Base-by-base conservation (phyloP, 139 green algal genomes). In the Chlorella sp. region DNA sequence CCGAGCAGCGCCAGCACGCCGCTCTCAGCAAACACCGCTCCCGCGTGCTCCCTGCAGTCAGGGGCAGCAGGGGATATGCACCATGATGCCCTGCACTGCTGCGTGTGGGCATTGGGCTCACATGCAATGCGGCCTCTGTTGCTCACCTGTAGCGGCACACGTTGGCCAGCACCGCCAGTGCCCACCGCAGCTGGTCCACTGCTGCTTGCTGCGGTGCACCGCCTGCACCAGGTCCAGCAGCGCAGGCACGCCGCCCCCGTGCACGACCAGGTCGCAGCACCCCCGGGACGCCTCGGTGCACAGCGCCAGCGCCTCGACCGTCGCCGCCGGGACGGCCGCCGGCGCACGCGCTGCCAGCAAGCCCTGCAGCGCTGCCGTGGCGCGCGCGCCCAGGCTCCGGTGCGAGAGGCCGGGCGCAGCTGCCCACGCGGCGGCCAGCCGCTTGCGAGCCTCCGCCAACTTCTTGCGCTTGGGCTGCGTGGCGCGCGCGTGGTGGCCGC, bases 321-420 rank as follows among this genome's bases (percentile, higher is more conserved):
- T 69, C 8, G 56, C 33, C 2, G n/a, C n/a, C n/a, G n/a, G n/a
- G n/a, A n/a, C n/a, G n/a, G n/a, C n/a, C n/a, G n/a, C n/a, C n/a
- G n/a, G n/a, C n/a, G n/a, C n/a, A n/a, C n/a, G n/a, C n/a, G n/a
- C n/a, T n/a, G n/a, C 66, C 40, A 88, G 73, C 53, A 94, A 71
- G 68, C 83, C 75, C 42, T 89, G 79, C 62, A 94, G 58, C 4
- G 87, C 87, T 60, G 86, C 87, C 2, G 79, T 55, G 21, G 86
- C 77, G 19, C 87, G 86, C 29, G 61, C 72, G 7, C 82, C 90
- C 50, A 94, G 83, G 12, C 74, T 74, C 25, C 74, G 78, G 68
- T 89, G 79, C 8, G 87, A 81, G 1, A 33, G 15, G 33, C 15
- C 21, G 48, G 41, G 56, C 36, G 67, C 67, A 15, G 33, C 58